Evolutionary conservation across 78 protist species (phyloP).

Genomic region (Guillardia theta): DNA sequence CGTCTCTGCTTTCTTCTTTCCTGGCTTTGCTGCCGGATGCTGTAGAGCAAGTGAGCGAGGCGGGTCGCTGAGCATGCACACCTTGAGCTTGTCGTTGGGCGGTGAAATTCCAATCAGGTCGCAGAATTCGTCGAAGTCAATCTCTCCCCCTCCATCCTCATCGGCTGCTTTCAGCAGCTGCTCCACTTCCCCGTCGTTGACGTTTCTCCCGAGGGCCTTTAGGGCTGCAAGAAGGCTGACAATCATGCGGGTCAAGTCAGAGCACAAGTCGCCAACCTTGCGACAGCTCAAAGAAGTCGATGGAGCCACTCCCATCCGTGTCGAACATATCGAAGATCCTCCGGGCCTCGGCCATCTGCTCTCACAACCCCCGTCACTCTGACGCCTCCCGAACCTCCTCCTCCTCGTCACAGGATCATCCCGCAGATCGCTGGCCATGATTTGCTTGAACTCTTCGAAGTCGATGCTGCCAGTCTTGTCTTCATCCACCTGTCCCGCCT

Average conservation of each 20-base stretch:
- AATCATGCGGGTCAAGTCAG: too few relatives aligned
- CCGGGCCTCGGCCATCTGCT: conserved; percentile 81
- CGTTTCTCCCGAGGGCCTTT: not conserved
- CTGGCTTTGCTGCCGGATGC: too few relatives aligned
- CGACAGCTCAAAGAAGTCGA: conserved; percentile 82
- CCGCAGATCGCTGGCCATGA: too few relatives aligned
- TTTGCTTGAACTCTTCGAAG: conserved; percentile 88
- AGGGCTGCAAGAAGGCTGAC: too few relatives aligned
- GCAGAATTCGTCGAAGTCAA: not conserved
- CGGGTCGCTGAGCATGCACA: too few relatives aligned
- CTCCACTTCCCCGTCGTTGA: not conserved
- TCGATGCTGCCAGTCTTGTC: conserved; percentile 80
- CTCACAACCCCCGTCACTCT: conserved; percentile 93
- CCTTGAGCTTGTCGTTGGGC: too few relatives aligned
- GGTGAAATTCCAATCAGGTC: not conserved
- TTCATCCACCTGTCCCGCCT: too few relatives aligned
- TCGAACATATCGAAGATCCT: conserved; percentile 82
- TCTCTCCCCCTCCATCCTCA: not conserved
- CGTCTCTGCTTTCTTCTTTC: too few relatives aligned
- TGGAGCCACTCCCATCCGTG: conserved; percentile 74
- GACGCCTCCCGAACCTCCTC: too few relatives aligned
- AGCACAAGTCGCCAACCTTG: too few relatives aligned
- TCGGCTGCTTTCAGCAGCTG: not conserved
- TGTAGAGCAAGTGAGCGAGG: too few relatives aligned
- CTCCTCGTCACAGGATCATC: too few relatives aligned